A percentile compares a stretch with the other conserved stretches of the same genome.
Evolutionary conservation across 2,329 filamentous ascomycete species (phyloP).

Genomic region (Calonectria multiphialidica): DNA sequence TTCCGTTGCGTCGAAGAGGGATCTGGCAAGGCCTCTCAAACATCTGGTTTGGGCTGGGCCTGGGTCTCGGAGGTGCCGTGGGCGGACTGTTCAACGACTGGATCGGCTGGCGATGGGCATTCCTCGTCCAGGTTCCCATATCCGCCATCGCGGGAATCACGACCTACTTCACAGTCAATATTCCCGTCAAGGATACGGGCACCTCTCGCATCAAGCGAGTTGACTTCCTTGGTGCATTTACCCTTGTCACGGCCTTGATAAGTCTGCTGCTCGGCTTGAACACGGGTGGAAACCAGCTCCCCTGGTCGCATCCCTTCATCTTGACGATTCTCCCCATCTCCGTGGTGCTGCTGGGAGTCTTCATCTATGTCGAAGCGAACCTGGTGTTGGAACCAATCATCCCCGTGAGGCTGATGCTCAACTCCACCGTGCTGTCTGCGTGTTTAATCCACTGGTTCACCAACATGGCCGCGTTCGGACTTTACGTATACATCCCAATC

Average conservation of each 20-base stretch:
- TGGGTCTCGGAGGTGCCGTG: not conserved
- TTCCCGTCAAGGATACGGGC: not conserved
- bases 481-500: slow-evolving; percentile 3
- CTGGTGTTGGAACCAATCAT: not conserved
- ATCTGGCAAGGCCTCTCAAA: not conserved
- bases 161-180: not conserved
- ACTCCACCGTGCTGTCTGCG: not conserved
- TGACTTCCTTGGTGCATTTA: not conserved
- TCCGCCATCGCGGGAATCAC: not conserved
- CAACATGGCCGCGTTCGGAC: slow-evolving; percentile 1
- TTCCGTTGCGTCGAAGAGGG: not conserved
- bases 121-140: not conserved
- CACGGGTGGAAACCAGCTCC: not conserved
- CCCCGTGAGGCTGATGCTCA: slow-evolving; percentile 37
- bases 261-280: not conserved
- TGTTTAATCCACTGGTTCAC: slow-evolving; percentile 5
- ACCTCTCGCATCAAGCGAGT: not conserved
- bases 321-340: not conserved
- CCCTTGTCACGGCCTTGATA: not conserved
- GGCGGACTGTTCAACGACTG: slow-evolving; percentile 2
- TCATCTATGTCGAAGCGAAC: not conserved
- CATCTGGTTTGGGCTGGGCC: not conserved
- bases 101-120: not conserved
- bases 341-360: not conserved
- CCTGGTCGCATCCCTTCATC: not conserved